Evolutionary conservation across 768 basidiomycete genomes (phyloP).

Genomic region (Harrya chromipes): DNA sequence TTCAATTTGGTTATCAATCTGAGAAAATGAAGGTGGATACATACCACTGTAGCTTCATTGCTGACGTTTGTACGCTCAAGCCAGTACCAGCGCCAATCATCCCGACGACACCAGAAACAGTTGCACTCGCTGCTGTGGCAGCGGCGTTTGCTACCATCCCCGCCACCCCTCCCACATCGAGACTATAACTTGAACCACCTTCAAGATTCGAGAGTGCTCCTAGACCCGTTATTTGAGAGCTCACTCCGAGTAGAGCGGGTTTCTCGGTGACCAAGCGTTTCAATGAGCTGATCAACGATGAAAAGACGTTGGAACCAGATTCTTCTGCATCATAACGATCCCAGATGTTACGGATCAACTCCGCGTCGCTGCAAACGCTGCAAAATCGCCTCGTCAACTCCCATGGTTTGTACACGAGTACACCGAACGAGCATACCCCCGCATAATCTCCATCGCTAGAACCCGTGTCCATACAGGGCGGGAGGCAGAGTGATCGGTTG

Average conservation of each 20-base stretch:
- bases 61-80: constrained; percentile 66
- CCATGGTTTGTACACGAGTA: background rate
- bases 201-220: constrained; percentile 48
- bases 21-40: constrained; percentile 19
- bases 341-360: constrained; percentile 78
- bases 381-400: constrained; percentile 1
- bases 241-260: constrained; percentile 77
- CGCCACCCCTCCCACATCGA: constrained; percentile 66
- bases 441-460: constrained; percentile 87
- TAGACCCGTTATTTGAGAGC: constrained; percentile 77
- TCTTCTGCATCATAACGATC: constrained; percentile 66
- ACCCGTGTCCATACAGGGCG: constrained; percentile 87
- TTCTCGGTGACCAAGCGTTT: constrained; percentile 88
- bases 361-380: constrained; percentile 76
- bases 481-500: constrained; percentile 25
- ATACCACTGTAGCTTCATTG: constrained; percentile 91
- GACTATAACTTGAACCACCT: constrained; percentile 40
- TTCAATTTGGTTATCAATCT: background rate
- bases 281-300: constrained; percentile 74
- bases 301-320: constrained; percentile 67
- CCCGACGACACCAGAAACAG: constrained; percentile 79
- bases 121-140: constrained; percentile 77
- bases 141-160: constrained; percentile 84
- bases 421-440: constrained; percentile 52
- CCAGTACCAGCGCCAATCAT: constrained; percentile 76